Base-by-base conservation (phyloP, 768 basidiomycete species). In the Daedaleopsis sinensis region DNA sequence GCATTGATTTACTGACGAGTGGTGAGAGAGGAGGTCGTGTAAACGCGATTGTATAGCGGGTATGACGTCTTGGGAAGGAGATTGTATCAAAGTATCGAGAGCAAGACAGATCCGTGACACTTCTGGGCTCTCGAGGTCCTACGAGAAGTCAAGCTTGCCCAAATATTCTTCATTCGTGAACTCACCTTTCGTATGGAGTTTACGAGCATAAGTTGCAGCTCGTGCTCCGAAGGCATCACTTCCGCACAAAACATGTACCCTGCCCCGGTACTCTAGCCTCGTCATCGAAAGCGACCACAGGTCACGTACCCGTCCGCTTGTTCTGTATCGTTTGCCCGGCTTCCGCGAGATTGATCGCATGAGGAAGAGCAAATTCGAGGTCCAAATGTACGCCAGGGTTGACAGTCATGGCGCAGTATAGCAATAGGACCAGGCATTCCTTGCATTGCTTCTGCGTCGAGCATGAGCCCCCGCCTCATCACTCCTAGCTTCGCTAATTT, bases 171-270 rank as follows among this genome's bases (percentile, higher is more conserved):
- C 7, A 32, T 7, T 32, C 27, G 27, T 32, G 27, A 8, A 47
- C 71, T 58, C 67, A 87, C 93, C 82, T 94, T 94, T 63, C 91
- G 86, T 37, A 93, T 71, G 5, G 93, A 93, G 66, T 95, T 95
- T 59, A 94, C 87, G 21, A 94, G 80, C 89, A 95, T 93, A 23
- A 95, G 77, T 53, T 85, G 82, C 36, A 93, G 77, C 61, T 93
- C 91, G 68, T 93, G 85, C 39, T 80, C 72, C 9, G 76, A 67
- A 42, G 85, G 83, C 86, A 94, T 91, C 21, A 91, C 72, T 69
- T 90, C 85, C 55, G 80, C 73, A 68, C 92, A 93, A 70, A 91
- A 93, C 8, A 88, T 73, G 74, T 94, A 94, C 13, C 91, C 92
- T 94, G 65, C 6, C 32, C 23, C 47, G 9, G 53, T 42, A 16